Percentiles rank a stretch among this genome's conserved stretches.
These are phyloP conservation scores for Fraxinus latifolia DNA, from an alignment of 305 asterid species.

Conservation along the genomic window DNA sequence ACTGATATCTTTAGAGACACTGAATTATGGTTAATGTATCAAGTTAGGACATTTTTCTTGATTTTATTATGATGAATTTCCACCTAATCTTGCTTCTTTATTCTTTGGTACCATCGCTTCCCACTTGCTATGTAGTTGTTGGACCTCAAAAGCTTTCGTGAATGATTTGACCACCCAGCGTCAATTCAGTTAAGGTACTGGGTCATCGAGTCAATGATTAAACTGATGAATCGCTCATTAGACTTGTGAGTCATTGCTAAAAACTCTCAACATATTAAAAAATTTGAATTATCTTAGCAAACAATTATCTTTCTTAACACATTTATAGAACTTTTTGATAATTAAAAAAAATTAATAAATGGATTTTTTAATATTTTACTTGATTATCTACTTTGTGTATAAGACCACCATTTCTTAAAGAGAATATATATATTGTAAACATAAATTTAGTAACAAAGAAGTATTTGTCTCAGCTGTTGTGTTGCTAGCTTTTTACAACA, in stretches of 20 bases:
- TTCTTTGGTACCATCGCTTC: not conserved
- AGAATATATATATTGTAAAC: not conserved
- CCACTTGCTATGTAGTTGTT: not conserved
- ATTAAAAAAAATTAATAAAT: no score
- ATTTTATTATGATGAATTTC: slow-evolving; percentile 23
- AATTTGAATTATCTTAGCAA: not conserved
- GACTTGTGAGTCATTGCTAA: not conserved
- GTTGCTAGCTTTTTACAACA: not conserved
- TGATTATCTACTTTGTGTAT: not conserved
- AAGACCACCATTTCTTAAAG: not conserved
- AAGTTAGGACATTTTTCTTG: slow-evolving; percentile 9
- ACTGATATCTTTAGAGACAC: slow-evolving; percentile 13
- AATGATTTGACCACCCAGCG: not conserved
- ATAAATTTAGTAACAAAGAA: not conserved
- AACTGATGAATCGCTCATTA: not conserved
- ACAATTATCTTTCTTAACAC: not conserved
- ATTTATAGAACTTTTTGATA: not conserved
- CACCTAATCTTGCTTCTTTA: slow-evolving; percentile 34
- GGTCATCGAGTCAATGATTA: not conserved
- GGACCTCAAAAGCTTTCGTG: not conserved
- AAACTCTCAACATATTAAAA: no score
- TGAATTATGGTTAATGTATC: slow-evolving; percentile 23
- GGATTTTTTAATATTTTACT: not conserved
- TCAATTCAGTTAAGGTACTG: no score
- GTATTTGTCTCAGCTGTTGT: not conserved